phyloP scores from a whole-genome alignment of 345 rosid species.

The Eutrema heterophyllum region DNA sequence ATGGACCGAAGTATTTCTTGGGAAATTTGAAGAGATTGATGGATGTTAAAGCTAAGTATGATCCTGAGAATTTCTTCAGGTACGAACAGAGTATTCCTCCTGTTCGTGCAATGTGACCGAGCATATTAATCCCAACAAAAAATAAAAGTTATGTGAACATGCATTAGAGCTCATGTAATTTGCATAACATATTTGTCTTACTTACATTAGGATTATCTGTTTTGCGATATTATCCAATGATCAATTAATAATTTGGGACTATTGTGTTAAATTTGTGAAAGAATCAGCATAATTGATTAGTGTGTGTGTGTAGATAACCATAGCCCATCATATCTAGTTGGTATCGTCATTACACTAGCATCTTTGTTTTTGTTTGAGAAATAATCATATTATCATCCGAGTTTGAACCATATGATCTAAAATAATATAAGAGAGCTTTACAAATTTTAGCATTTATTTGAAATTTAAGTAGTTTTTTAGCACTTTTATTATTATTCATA shows the following conservation, averaged over 20 bases:
- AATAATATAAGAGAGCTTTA: too few species aligned
- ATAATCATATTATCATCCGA: too few species aligned
- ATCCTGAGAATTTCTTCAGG: constrained; percentile 36
- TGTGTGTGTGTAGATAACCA: too few species aligned
- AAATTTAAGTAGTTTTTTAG: too few species aligned
- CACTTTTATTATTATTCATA: too few species aligned
- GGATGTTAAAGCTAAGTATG: constrained; percentile 29
- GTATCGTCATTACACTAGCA: too few species aligned
- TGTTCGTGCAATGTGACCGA: neutral
- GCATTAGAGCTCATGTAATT: neutral
- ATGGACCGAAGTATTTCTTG: constrained; percentile 35
- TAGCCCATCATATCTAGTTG: too few species aligned
- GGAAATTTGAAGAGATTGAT: constrained; percentile 32
- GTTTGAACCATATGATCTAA: too few species aligned
- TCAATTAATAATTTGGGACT: neutral
- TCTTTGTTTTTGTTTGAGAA: too few species aligned
- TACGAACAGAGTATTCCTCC: constrained; percentile 37
- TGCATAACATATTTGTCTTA: neutral
- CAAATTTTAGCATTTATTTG: too few species aligned
- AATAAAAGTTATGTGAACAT: neutral
- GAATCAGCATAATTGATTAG: neutral
- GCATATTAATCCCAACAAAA: neutral
- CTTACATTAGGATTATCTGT: neutral
- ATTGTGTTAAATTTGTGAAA: neutral
- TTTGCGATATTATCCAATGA: neutral